Evolutionary conservation across 345 rosid genomes (phyloP).

Genomic region (Acer negundo): DNA sequence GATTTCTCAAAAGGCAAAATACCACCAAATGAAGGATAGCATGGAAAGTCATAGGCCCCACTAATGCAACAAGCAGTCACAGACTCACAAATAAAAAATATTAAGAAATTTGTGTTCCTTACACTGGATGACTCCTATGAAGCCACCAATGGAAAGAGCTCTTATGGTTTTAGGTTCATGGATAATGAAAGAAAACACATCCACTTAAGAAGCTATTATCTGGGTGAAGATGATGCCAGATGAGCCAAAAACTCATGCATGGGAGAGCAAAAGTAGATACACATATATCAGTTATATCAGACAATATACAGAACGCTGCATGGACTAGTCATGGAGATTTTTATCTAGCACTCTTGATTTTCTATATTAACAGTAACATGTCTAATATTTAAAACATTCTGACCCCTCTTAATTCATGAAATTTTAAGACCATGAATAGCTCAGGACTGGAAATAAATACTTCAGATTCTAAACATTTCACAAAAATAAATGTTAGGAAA

Average conservation of each 20-base stretch:
- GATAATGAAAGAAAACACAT: not conserved
- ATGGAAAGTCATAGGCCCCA: not conserved
- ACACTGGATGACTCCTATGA: not conserved
- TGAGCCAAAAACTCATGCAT: not conserved
- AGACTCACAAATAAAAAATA: not conserved
- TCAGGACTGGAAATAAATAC: not conserved
- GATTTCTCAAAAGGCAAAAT: not conserved
- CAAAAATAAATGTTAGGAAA: not conserved
- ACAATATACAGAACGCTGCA: not conserved
- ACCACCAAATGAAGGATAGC: not conserved
- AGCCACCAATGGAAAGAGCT: not conserved
- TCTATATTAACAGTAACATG: not conserved
- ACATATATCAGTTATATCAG: not conserved
- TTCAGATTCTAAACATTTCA: constrained; percentile 2
- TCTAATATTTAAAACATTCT: not conserved
- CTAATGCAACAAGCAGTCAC: not conserved
- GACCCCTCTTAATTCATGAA: not conserved
- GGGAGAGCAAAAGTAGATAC: not conserved
- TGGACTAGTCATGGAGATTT: not conserved
- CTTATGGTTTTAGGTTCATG: not conserved
- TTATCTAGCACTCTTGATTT: not conserved
- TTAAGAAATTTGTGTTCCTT: not conserved
- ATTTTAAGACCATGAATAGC: not conserved
- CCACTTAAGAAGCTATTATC: not conserved
- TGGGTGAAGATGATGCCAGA: not conserved